These are phyloP conservation scores for Solanum dulcamara DNA, from an alignment of 257 asterid species.

Conservation along the genomic window DNA sequence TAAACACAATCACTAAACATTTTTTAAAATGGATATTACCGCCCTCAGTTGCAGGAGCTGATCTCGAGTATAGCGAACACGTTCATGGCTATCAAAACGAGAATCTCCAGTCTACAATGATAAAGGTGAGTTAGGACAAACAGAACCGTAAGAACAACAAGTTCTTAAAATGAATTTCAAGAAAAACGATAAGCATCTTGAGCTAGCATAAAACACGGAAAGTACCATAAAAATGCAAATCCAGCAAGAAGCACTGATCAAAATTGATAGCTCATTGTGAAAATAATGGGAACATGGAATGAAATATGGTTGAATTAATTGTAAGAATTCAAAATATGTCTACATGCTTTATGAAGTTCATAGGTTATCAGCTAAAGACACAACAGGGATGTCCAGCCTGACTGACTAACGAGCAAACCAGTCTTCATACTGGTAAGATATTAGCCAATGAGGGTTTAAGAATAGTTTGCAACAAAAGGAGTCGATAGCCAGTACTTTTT, in stretches of 20 bases:
- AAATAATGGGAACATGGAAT: not conserved
- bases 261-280: not conserved
- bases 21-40: conserved; percentile 24
- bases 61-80: conserved; percentile 62
- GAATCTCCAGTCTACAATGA: conserved; percentile 65
- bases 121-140: not conserved
- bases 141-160: not conserved
- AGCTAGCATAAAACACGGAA: not conserved
- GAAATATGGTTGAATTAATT: not conserved
- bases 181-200: not conserved
- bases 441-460: not conserved
- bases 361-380: not conserved
- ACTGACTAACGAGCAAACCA: not conserved
- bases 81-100: conserved; percentile 66
- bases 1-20: not conserved
- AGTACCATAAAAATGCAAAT: not conserved
- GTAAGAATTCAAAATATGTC: not conserved
- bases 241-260: not conserved
- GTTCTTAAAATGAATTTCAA: not conserved
- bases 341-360: not conserved
- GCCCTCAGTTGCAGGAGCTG: conserved; percentile 67
- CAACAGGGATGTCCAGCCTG: not conserved
- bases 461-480: not conserved
- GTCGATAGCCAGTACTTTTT: not conserved
- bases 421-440: not conserved